Percentiles rank a stretch among this genome's conserved stretches.
Conservation (phyloP, 75 land plant species). For the Ceratopteris richardii region DNA sequence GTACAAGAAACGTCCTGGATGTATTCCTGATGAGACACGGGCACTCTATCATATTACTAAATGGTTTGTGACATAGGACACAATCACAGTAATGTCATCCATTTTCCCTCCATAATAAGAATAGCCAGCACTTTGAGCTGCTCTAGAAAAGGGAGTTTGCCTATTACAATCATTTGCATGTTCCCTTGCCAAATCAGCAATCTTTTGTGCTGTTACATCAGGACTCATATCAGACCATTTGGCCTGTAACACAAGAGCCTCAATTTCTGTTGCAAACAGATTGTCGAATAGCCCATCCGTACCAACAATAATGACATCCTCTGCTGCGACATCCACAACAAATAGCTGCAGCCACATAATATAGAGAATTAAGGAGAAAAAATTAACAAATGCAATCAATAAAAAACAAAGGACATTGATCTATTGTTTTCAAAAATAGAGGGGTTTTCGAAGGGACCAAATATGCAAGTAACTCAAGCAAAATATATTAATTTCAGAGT, state of each 20-base stretch:
- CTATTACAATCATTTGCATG: constrained; percentile 70
- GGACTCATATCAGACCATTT: constrained; percentile 77
- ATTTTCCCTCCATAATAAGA: constrained; percentile 92
- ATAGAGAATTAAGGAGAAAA: not conserved
- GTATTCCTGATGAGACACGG: too few relatives aligned
- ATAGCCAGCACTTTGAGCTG: constrained; percentile 95
- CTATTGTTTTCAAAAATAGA: too few relatives aligned
- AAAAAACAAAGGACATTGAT: not conserved
- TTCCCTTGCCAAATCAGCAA: constrained; percentile 77
- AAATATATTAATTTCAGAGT: too few relatives aligned
- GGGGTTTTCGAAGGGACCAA: not conserved
- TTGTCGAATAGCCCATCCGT: constrained; percentile 98
- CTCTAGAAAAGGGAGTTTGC: constrained; percentile 95
- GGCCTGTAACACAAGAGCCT: constrained; percentile 79
- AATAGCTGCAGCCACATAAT: constrained; percentile 62
- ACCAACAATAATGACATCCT: constrained; percentile 93
- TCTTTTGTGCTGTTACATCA: constrained; percentile 83
- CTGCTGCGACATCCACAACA: constrained; percentile 65
- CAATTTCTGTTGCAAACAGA: constrained; percentile 74
- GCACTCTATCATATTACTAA: too few relatives aligned
- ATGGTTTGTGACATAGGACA: constrained; percentile 50
- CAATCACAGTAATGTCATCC: constrained; percentile 86
- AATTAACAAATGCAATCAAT: not conserved
- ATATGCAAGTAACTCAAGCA: not conserved
- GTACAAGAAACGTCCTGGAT: too few relatives aligned